Base-by-base conservation (phyloP, 2,329 filamentous ascomycete species). In the Penicillium corylophilum region DNA sequence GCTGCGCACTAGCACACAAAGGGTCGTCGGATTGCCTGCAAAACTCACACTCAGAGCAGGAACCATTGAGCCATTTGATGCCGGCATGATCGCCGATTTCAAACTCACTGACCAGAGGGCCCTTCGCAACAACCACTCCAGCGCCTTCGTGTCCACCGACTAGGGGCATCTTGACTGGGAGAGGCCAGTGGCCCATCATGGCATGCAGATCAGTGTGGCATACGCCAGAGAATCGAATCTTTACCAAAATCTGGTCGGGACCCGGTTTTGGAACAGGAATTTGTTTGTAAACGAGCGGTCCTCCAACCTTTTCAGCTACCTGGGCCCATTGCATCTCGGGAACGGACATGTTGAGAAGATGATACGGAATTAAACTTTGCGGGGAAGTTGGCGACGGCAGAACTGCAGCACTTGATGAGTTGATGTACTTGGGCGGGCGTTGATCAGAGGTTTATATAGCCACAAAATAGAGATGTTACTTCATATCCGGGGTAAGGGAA, bases 301-400 rank as follows among this genome's bases (percentile, higher is more conserved):
- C 86, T 62, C 88, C 90, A 48, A 81, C 85, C 80, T 90, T 84
- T 75, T 95, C 88, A 63, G 93, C 81, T 64, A 97, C 89, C 76
- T 94, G 89, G 46, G 93, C 93, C 90, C 88, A 94, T 80, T 97
- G 93, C 74, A 86, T 86, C 50, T 81, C 83, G 54, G 92, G 92
- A 65, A 96, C 82, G 12, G 55, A 46, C 51, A 53, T 60, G 8
- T 46, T 40, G 29, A 28, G 20, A 8, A 26, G 22, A 15, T 47
- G 22, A 22, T 3, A 16, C 16, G 26, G 24, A 42, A 38, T 31
- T 1, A 4, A 36, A 24, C 5, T 28, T 1, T 28, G 12, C 12
- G 20, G 38, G 9, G 7, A 22, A 2, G 38, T 12, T 8, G 28
- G 36, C 15, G 22, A 41, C 18, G 20, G 20, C 18, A 9, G 13